These are phyloP conservation scores for Melampsora larici-populina DNA, from an alignment of 1,284 basidiomycete genomes.

Conservation along the genomic window DNA sequence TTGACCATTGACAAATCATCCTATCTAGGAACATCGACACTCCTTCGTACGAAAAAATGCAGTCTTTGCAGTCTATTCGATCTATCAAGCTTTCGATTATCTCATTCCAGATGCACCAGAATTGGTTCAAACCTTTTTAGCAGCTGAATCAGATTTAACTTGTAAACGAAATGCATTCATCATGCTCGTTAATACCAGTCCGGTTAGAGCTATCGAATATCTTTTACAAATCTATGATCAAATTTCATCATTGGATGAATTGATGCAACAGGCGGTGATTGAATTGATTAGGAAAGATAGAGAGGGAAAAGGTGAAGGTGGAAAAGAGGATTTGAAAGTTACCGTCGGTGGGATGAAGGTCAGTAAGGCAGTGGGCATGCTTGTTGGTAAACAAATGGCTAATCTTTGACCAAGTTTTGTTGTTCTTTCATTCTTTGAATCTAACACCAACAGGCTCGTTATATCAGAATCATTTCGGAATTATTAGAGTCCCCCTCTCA, in stretches of 20 bases:
- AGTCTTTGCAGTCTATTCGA: constrained; percentile 90
- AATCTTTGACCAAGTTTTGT: no score
- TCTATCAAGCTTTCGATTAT: constrained; percentile 89
- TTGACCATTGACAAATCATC: neutral
- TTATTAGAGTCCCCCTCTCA: constrained; percentile 86
- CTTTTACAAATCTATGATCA: constrained; percentile 79
- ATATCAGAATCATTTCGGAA: constrained; percentile 92
- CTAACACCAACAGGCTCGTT: constrained; percentile 64
- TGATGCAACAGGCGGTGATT: constrained; percentile 92
- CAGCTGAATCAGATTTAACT: constrained; percentile 91
- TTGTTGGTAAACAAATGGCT: no score
- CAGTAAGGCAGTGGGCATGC: no score
- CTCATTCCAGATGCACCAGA: constrained; percentile 96
- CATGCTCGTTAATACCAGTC: constrained; percentile 82
- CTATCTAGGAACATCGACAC: constrained; percentile 76
- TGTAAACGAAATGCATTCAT: constrained; percentile 98
- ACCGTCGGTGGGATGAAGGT: constrained; percentile 52
- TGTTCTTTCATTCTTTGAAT: neutral
- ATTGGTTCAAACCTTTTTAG: constrained; percentile 92
- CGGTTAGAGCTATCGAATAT: constrained; percentile 88
- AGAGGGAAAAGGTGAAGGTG: constrained; percentile 46
- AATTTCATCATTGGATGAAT: constrained; percentile 79
- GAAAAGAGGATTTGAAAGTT: constrained; percentile 63
- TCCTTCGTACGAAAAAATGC: constrained; percentile 99
- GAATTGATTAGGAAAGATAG: constrained; percentile 91